These are phyloP conservation scores for Lentinula sp. DNA, from an alignment of 768 basidiomycete species.

Conservation along the genomic window DNA sequence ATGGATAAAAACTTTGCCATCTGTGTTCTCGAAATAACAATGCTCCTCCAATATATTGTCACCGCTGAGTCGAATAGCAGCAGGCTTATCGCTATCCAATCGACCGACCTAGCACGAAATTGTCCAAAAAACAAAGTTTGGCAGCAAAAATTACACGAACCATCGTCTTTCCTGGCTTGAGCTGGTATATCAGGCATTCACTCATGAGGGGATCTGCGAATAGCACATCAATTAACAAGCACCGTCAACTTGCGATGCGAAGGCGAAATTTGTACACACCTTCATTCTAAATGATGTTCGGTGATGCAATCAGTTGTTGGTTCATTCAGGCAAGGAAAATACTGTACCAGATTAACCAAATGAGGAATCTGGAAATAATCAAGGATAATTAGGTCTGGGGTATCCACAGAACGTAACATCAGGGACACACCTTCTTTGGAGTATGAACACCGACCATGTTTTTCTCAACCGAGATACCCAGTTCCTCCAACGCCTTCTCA, in stretches of 20 bases:
- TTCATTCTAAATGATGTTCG: slow-evolving; percentile 48
- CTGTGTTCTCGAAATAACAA: slow-evolving; percentile 83
- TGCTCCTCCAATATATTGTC: slow-evolving; percentile 90
- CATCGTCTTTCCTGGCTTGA: slow-evolving; percentile 79
- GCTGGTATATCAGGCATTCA: slow-evolving; percentile 89
- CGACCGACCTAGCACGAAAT: slow-evolving; percentile 64
- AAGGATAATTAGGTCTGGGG: background rate
- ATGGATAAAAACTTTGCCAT: slow-evolving; percentile 80
- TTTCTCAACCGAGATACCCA: slow-evolving; percentile 98
- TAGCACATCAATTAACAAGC: background rate
- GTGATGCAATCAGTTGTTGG: background rate
- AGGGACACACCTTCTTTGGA: slow-evolving; percentile 71
- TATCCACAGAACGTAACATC: background rate
- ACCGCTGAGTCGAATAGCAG: slow-evolving; percentile 90
- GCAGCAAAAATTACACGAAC: slow-evolving; percentile 29
- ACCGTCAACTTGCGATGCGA: background rate
- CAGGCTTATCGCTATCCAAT: slow-evolving; percentile 71
- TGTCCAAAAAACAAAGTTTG: background rate
- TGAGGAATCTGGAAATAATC: slow-evolving; percentile 69
- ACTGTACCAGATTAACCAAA: slow-evolving; percentile 83
- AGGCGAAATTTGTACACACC: slow-evolving; percentile 30
- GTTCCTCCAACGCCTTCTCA: slow-evolving; percentile 94
- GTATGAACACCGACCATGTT: slow-evolving; percentile 95
- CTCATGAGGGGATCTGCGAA: slow-evolving; percentile 87
- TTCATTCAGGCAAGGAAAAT: slow-evolving; percentile 6